These are phyloP conservation scores for Lepraria neglecta DNA, from an alignment of 495 filamentous ascomycete species.

Conservation along the genomic window DNA sequence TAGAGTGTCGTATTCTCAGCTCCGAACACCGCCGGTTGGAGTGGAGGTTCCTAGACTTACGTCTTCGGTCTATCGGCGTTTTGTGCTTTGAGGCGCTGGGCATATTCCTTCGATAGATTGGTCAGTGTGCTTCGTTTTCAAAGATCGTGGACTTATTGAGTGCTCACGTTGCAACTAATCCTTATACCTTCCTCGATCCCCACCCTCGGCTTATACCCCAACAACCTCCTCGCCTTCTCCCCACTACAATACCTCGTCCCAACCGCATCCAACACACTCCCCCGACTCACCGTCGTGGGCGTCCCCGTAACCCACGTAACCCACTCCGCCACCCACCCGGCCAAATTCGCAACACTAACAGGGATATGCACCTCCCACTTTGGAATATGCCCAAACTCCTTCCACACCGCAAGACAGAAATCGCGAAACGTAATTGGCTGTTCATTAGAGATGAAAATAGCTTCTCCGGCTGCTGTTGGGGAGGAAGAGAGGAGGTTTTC, in stretches of 20 bases:
- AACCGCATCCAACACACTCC: slow-evolving; percentile 52
- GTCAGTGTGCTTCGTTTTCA: neutral
- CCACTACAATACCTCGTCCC: slow-evolving; percentile 50
- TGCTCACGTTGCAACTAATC: slow-evolving; percentile 43
- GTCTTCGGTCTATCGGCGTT: neutral
- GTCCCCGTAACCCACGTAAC: slow-evolving; percentile 47
- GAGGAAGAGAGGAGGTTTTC: slow-evolving; percentile 48
- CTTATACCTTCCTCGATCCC: slow-evolving; percentile 50
- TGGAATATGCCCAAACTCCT: slow-evolving; percentile 52
- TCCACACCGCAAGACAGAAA: slow-evolving; percentile 55
- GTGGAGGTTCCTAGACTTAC: too few species aligned
- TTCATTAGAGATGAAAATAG: slow-evolving; percentile 59
- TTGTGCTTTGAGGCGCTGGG: slow-evolving; percentile 9
- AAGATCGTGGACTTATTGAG: neutral
- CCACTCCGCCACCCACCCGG: slow-evolving; percentile 44
- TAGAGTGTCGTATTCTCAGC: too few species aligned
- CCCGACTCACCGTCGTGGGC: slow-evolving; percentile 47
- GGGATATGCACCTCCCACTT: slow-evolving; percentile 50
- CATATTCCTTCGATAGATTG: slow-evolving; percentile 13
- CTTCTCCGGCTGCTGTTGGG: slow-evolving; percentile 53
- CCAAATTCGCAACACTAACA: slow-evolving; percentile 41
- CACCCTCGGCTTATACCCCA: slow-evolving; percentile 54
- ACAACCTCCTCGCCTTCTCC: slow-evolving; percentile 48
- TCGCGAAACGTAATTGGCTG: slow-evolving; percentile 55
- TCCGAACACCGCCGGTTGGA: too few species aligned